Base-by-base conservation (phyloP, 2,329 filamentous ascomycete genomes). In the Scortechinia acanthostroma region DNA sequence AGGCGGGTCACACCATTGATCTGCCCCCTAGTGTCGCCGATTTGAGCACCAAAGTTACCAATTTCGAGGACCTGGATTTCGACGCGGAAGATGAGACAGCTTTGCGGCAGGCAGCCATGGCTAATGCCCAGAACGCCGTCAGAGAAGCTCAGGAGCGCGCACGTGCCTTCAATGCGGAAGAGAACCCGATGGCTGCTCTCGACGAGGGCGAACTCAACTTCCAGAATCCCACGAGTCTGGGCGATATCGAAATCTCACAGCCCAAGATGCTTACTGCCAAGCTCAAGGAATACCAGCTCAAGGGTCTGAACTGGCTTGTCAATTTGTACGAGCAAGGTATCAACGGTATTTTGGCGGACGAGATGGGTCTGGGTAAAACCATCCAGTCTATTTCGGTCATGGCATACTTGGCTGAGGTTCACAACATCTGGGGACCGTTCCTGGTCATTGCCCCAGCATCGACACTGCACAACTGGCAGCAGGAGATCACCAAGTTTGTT, bases 191-290 rank as follows among this genome's bases (percentile, higher is more conserved):
- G 57, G 80, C 79, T 47, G 81, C 86, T 63, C 86, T 93, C 52
- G 90, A 96, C 48, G 91, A 96, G 57, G 91, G 91, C 55, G 93
- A 98, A 68, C 88, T 98, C 86, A 98, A 98, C 69, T 98, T 98
- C 73, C 93, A 98, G 68, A 97, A 98, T 61, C 93, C 93, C 0
- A 93, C 91, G 3, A 93, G 91, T 57, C 76, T 98, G 55, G 91
- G 91, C 55, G 91, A 93, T 55, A 89, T 95, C 53, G 88, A 95
- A 57, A 89, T 98, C 46, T 84, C 91, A 50, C 93, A 98, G 61
- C 93, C 93, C 5, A 94, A 90, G 65, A 81, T 97, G 67, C 79
- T 98, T 57, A 91, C 88, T 51, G 88, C 91, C 44, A 88, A 95
- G 60, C 80, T 98, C 58, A 98, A 98, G 63, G 93, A 98, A 63